A percentile compares a stretch with the other conserved stretches of the same genome.
Conservation (phyloP, 2,329 filamentous ascomycete species). For the Verruconis gallopava region DNA sequence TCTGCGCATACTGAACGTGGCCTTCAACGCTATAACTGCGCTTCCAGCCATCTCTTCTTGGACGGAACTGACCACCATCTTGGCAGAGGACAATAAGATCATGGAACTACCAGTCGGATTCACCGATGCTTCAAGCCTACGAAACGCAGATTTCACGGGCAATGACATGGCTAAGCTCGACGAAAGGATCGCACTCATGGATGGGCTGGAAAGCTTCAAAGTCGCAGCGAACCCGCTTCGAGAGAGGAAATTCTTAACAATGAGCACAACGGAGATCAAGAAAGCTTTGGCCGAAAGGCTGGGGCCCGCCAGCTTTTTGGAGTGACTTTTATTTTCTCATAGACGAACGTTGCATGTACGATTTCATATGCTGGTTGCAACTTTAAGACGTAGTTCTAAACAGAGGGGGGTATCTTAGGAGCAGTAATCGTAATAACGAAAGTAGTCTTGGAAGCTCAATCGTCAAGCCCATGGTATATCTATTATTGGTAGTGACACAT, state of each 20-base stretch:
- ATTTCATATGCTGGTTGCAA: too few species aligned
- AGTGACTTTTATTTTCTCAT: neutral
- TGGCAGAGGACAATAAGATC: constrained; percentile 73
- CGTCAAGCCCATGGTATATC: too few species aligned
- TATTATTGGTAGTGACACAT: too few species aligned
- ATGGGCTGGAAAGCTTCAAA: constrained; percentile 58
- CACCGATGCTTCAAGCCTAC: constrained; percentile 50
- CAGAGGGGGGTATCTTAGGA: too few species aligned
- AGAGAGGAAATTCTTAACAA: constrained; percentile 73
- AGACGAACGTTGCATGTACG: too few species aligned
- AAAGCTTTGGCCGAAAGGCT: constrained; percentile 54
- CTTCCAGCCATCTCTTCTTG: constrained; percentile 67
- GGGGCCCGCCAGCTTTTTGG: constrained; percentile 31
- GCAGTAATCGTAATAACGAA: too few species aligned
- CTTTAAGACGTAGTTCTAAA: too few species aligned
- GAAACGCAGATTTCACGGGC: constrained; percentile 68
- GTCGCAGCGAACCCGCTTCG: constrained; percentile 82
- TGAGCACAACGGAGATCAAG: constrained; percentile 72
- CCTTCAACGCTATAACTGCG: constrained; percentile 61
- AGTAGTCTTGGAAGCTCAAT: too few species aligned
- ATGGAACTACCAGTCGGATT: constrained; percentile 65
- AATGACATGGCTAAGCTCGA: constrained; percentile 73
- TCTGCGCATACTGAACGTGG: constrained; percentile 62
- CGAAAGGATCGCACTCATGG: constrained; percentile 66
- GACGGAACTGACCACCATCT: constrained; percentile 57